Conservation (phyloP, 2,329 filamentous ascomycete genomes). For the Pyrenophora seminiperda region DNA sequence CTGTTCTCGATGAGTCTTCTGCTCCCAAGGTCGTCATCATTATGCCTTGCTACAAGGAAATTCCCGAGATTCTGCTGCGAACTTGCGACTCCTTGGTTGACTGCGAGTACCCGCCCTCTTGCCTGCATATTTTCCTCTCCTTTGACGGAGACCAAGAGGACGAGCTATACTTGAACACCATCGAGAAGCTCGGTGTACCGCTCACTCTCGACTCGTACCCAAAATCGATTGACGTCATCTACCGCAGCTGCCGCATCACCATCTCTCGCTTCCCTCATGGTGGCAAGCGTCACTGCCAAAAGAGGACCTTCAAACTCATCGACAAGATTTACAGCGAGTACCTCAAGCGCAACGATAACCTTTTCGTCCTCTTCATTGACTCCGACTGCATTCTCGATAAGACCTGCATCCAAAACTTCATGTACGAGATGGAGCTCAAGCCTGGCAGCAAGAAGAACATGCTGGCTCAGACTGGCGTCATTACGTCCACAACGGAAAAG, state of each 20-base stretch:
- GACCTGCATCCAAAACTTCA: slow-evolving; percentile 93
- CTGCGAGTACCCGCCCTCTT: slow-evolving; percentile 89
- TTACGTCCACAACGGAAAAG: slow-evolving; percentile 89
- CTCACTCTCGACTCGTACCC: slow-evolving; percentile 78
- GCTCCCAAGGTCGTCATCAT: slow-evolving; percentile 95
- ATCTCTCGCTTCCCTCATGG: slow-evolving; percentile 92
- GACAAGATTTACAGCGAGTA: slow-evolving; percentile 91
- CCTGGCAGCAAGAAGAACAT: slow-evolving; percentile 90
- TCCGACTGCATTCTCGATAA: slow-evolving; percentile 94
- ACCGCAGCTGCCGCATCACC: slow-evolving; percentile 81
- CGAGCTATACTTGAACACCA: slow-evolving; percentile 84
- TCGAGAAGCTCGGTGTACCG: slow-evolving; percentile 82
- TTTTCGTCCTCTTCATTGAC: slow-evolving; percentile 96
- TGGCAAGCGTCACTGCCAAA: slow-evolving; percentile 92
- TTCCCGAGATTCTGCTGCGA: slow-evolving; percentile 79
- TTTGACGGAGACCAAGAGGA: slow-evolving; percentile 92
- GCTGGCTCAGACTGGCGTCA: slow-evolving; percentile 97
- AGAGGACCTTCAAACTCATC: slow-evolving; percentile 88
- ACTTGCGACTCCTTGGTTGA: slow-evolving; percentile 91
- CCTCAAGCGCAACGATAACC: slow-evolving; percentile 82
- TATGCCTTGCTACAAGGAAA: slow-evolving; percentile 96
- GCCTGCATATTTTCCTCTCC: slow-evolving; percentile 92
- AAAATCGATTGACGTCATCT: slow-evolving; percentile 86
- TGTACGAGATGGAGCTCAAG: slow-evolving; percentile 98
- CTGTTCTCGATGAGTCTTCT: slow-evolving; percentile 79